phyloP scores from a whole-genome alignment of 805 yeast species.

The Candida pseudofarinosa region DNA sequence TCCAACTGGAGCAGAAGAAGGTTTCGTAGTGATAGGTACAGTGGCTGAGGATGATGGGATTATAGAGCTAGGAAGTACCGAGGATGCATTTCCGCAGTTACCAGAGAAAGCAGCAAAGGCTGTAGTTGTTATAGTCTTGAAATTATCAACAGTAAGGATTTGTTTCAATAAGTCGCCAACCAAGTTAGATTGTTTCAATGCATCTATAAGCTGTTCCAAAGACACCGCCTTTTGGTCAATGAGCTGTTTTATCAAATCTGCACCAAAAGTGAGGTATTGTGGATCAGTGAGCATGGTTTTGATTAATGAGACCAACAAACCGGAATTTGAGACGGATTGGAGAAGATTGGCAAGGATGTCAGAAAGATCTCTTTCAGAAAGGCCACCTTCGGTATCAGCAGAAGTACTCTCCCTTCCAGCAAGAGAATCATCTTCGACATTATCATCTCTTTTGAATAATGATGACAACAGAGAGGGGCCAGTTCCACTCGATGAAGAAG shows the following conservation, averaged over 20 bases:
- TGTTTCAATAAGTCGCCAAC: slow-evolving; percentile 30
- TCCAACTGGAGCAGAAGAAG: slow-evolving; percentile 7
- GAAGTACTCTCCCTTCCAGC: neutral
- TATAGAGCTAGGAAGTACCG: slow-evolving; percentile 8
- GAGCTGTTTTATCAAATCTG: slow-evolving; percentile 27
- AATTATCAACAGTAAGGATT: slow-evolving; percentile 29
- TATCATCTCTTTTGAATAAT: slow-evolving; percentile 1
- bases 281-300: slow-evolving; percentile 36
- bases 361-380: slow-evolving; percentile 21
- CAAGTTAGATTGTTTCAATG: slow-evolving; percentile 30
- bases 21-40: slow-evolving; percentile 5
- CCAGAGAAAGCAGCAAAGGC: slow-evolving; percentile 39
- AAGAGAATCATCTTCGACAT: neutral
- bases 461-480: neutral
- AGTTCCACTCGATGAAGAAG: neutral
- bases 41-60: slow-evolving; percentile 5
- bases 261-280: slow-evolving; percentile 33
- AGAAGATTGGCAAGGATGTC: slow-evolving; percentile 31
- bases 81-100: slow-evolving; percentile 16
- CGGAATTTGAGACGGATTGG: slow-evolving; percentile 38
- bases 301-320: slow-evolving; percentile 39
- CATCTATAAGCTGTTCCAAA: slow-evolving; percentile 23
- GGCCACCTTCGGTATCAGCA: slow-evolving; percentile 1
- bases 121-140: slow-evolving; percentile 29
- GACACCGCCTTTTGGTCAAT: slow-evolving; percentile 25